Conservation (phyloP, 805 yeast genomes). For the Yarrowia sp. region DNA sequence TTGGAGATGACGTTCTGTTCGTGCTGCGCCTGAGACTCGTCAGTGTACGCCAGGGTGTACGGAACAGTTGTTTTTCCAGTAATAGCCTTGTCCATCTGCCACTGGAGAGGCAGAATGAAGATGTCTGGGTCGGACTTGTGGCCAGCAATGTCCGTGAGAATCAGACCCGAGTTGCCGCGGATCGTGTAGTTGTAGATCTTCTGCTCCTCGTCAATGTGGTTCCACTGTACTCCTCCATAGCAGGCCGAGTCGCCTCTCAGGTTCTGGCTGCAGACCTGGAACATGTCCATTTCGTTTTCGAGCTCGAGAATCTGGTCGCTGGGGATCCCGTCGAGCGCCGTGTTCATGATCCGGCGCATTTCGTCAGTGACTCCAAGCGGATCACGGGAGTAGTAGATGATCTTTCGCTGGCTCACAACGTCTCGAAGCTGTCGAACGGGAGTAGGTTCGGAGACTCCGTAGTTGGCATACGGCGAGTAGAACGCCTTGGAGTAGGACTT, state of each 20-base stretch:
- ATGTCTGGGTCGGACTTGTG: conserved; percentile 37
- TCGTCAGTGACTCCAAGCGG: conserved; percentile 34
- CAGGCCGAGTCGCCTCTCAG: conserved; percentile 39
- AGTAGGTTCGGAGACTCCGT: conserved; percentile 38
- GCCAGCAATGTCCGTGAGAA: conserved; percentile 34
- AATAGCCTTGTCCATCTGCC: conserved; percentile 40
- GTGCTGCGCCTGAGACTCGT: conserved; percentile 34
- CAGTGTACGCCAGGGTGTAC: conserved; percentile 38
- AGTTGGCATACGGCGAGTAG: conserved; percentile 37
- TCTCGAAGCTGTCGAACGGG: conserved; percentile 33
- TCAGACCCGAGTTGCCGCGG: conserved; percentile 39
- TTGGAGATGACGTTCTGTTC: conserved; percentile 35
- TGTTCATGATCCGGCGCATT: conserved; percentile 35
- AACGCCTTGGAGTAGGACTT: conserved; percentile 39
- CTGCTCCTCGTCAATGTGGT: conserved; percentile 34
- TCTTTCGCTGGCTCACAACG: conserved; percentile 34
- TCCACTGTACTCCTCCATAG: conserved; percentile 41
- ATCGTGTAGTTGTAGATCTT: conserved; percentile 39
- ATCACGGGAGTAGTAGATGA: conserved; percentile 35
- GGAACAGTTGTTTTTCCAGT: conserved; percentile 35
- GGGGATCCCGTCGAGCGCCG: conserved; percentile 38
- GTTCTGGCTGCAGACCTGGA: conserved; percentile 36
- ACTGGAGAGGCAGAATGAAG: conserved; percentile 39
- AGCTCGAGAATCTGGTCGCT: conserved; percentile 33
- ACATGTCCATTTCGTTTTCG: conserved; percentile 33